phyloP scores from a whole-genome alignment of 257 asterid species.

The Petrea volubilis region DNA sequence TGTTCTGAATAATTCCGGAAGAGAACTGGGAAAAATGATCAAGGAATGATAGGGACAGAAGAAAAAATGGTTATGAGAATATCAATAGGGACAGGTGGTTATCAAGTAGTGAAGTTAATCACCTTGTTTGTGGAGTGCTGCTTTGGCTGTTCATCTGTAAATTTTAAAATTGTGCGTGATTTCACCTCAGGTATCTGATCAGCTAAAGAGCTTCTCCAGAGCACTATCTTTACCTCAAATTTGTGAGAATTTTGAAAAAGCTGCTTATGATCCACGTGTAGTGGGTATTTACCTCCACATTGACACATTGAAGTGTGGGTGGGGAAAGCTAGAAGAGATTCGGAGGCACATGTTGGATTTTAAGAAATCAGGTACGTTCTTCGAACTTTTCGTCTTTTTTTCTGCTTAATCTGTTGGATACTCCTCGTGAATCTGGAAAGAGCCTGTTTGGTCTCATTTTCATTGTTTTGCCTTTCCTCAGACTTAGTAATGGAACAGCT shows the following conservation, averaged over 20 bases:
- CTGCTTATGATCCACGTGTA: slow-evolving; percentile 82
- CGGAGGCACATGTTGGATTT: slow-evolving; percentile 69
- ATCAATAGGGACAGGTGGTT: background rate
- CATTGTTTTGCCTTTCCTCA: background rate
- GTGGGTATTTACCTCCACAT: slow-evolving; percentile 71
- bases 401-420: background rate
- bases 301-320: slow-evolving; percentile 65
- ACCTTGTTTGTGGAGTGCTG: background rate
- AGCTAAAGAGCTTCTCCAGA: slow-evolving; percentile 65
- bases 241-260: slow-evolving; percentile 65
- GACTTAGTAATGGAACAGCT: background rate
- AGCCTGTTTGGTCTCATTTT: background rate
- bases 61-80: too few relatives aligned
- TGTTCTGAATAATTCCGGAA: background rate
- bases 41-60: too few relatives aligned
- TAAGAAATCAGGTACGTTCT: slow-evolving; percentile 60
- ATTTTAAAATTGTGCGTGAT: slow-evolving; percentile 19
- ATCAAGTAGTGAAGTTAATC: background rate
- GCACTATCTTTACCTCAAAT: slow-evolving; percentile 71
- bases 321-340: slow-evolving; percentile 87
- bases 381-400: background rate
- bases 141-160: background rate
- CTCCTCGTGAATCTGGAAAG: background rate
- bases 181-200: slow-evolving; percentile 69
- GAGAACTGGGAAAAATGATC: too few relatives aligned